Percentiles rank a stretch among this genome's conserved stretches.
phyloP scores from a whole-genome alignment of 108 stramenopile genomes.

The Nitzschia sp. region DNA sequence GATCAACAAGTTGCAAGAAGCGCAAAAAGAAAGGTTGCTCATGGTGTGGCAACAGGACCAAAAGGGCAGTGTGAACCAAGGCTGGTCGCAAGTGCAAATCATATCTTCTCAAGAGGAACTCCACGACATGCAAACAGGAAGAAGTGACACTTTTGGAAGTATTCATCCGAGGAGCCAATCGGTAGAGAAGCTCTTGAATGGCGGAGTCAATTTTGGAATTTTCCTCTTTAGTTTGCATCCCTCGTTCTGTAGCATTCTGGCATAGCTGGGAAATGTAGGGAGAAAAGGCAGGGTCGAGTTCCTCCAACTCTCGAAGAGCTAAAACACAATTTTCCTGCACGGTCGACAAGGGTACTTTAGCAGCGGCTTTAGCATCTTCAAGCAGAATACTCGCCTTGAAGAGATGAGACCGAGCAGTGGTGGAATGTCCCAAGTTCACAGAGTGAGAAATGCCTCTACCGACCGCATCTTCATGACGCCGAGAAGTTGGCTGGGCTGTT shows the following conservation, averaged over 20 bases:
- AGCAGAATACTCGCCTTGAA: conserved; percentile 62
- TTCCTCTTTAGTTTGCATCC: conserved; percentile 15
- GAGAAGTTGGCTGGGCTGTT: conserved; percentile 28
- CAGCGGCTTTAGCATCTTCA: conserved; percentile 63
- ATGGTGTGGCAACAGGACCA: conserved; percentile 53
- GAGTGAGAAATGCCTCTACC: conserved; percentile 64
- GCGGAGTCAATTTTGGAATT: conserved; percentile 25
- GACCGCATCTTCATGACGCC: conserved; percentile 48
- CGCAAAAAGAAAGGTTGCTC: conserved; percentile 52
- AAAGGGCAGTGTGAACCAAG: conserved; percentile 36
- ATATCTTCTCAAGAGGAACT: conserved; percentile 72
- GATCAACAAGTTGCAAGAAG: conserved; percentile 53
- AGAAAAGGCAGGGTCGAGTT: conserved; percentile 21
- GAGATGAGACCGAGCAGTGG: conserved; percentile 14
- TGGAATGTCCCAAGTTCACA: conserved; percentile 51
- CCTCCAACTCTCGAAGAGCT: conserved; percentile 37
- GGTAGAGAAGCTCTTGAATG: conserved; percentile 27
- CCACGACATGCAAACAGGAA: conserved; percentile 56
- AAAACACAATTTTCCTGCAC: conserved; percentile 64
- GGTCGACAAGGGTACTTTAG: conserved; percentile 55
- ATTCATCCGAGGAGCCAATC: conserved; percentile 13
- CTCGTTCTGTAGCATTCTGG: conserved; percentile 20
- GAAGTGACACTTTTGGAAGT: neutral
- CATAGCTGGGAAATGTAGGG: conserved; percentile 19
- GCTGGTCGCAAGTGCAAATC: conserved; percentile 59